Evolutionary conservation across 2,329 filamentous ascomycete species (phyloP).

Genomic region (Sporothrix pallida): DNA sequence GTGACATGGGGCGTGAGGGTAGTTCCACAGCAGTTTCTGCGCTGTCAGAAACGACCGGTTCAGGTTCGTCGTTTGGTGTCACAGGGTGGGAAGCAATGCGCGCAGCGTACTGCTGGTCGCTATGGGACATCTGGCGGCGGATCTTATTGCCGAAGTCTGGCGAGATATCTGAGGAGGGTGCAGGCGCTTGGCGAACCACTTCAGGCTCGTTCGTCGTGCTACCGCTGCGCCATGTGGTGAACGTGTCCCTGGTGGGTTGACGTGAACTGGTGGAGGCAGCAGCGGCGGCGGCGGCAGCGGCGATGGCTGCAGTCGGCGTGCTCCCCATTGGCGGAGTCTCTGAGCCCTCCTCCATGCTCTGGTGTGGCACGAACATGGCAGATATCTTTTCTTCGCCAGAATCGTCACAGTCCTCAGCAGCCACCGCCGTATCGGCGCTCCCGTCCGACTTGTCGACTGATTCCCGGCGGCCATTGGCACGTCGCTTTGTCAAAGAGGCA

Average conservation of each 20-base stretch:
- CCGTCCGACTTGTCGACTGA: conserved; percentile 45
- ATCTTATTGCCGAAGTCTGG: conserved; percentile 29
- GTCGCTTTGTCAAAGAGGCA: conserved; percentile 27
- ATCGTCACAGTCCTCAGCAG: conserved; percentile 58
- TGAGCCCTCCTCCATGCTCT: conserved; percentile 56
- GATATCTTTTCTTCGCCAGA: conserved; percentile 85
- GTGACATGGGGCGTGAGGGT: conserved; percentile 48
- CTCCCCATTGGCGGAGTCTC: conserved; percentile 35
- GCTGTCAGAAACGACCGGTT: conserved; percentile 50
- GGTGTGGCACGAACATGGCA: conserved; percentile 82
- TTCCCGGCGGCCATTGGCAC: conserved; percentile 43
- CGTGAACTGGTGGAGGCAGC: conserved; percentile 35
- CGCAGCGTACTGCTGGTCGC: conserved; percentile 34
- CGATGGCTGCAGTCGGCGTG: conserved; percentile 19
- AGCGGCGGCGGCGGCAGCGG: conserved; percentile 24
- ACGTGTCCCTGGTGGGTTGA: conserved; percentile 45
- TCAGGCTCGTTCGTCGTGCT: conserved; percentile 56
- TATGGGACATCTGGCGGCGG: conserved; percentile 33
- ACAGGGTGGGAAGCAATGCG: conserved; percentile 32
- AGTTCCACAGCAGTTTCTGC: conserved; percentile 43
- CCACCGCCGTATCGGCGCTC: conserved; percentile 48
- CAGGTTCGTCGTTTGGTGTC: conserved; percentile 45
- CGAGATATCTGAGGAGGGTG: conserved; percentile 19
- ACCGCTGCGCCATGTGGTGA: conserved; percentile 63
- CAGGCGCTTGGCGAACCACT: conserved; percentile 42